Evolutionary conservation across 345 rosid species (phyloP).

Genomic region (Fremontodendron californicum): DNA sequence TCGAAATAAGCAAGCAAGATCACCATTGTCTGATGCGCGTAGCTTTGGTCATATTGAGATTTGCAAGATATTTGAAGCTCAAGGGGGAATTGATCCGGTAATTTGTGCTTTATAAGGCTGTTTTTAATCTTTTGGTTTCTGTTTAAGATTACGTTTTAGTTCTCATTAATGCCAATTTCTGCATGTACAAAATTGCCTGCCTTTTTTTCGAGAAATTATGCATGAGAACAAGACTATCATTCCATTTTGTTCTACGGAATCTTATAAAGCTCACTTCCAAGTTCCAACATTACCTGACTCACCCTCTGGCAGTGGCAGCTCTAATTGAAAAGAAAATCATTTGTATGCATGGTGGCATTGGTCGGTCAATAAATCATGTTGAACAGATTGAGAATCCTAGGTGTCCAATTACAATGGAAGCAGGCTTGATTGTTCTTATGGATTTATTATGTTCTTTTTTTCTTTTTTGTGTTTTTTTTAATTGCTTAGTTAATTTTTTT

Average conservation of each 20-base stretch:
- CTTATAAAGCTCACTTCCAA: background rate
- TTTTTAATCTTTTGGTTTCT: background rate
- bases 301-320: no score
- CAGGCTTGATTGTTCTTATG: no score
- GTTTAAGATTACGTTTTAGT: background rate
- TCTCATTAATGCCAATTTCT: background rate
- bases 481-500: no score
- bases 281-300: background rate
- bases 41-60: slow-evolving; percentile 42
- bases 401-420: no score
- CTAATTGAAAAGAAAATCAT: no score
- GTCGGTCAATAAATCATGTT: no score
- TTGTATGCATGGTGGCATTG: no score
- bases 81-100: slow-evolving; percentile 64
- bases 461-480: no score
- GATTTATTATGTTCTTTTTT: no score
- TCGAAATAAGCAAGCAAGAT: no score
- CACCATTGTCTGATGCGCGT: slow-evolving; percentile 58
- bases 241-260: background rate
- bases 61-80: slow-evolving; percentile 46
- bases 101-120: background rate
- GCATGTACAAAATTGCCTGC: background rate
- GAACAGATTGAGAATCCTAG: no score
- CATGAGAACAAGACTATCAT: background rate
- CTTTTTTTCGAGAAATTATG: background rate